Base-by-base conservation (phyloP, 2,329 filamentous ascomycete species). In the Septoria linicola region DNA sequence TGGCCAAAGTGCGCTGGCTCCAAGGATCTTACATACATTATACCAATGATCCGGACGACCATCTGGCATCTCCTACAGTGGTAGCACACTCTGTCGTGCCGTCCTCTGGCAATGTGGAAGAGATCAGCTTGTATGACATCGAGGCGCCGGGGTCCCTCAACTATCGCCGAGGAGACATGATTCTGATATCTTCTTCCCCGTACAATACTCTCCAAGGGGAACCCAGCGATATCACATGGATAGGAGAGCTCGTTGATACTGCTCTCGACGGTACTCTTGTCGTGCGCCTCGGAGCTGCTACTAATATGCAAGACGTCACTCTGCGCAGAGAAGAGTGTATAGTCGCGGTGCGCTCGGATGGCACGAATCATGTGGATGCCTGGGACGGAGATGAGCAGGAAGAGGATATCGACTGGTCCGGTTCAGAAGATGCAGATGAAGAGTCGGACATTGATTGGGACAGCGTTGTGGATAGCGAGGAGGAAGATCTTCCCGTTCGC, bases 101-200 rank as follows among this genome's bases (percentile, higher is more conserved):
- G 8, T 51, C 56, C 8, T 41, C 37, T 3, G 35, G 30, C n/a
- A 19, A 16, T 3, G 60, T 69, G 23, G 76, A 80, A 57, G 75
- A 81, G 34, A 73, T 82, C 20, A 82, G 80, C 51, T 61, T 83
- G 34, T 83, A 83, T 62, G 81, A 84, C 54, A 74, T 83, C 30
- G 71, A 72, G 48, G 73, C 73, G 2, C 75, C 76, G 30, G 70
- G 72, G n/a, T 71, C 71, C 4, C 57, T 83, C 41, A 74, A 73
- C 32, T 72, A 76, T 32, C 68, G 73, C 34, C 67, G 75, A 53
- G 76, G 76, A 6, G 79, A 82, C 60, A 75, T 80, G 48, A 80
- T 81, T 2, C 62, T 81, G 8, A 62, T 82, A 10, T 27, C 42
- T 20, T 34, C 49, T 1, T 10, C 42, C 7, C 27, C 39, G 4